Evolutionary conservation across 768 basidiomycete species (phyloP).

Genomic region (Leucocoprinus birnbaumii): DNA sequence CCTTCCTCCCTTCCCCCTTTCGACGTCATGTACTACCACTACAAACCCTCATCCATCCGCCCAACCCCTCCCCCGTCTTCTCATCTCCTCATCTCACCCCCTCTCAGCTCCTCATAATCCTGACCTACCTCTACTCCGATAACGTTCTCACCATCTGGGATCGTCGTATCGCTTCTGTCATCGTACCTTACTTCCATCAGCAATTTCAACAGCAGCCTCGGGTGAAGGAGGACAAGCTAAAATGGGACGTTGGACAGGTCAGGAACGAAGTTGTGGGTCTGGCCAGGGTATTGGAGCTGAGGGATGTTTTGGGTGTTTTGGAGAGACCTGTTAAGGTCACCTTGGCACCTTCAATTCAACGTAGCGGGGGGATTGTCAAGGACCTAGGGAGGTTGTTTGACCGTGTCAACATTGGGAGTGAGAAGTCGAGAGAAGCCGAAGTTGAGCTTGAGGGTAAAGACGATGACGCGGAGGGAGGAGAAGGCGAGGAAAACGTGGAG

Average conservation of each 20-base stretch:
- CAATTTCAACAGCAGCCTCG: too few relatives aligned
- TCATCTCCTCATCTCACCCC: constrained; percentile 55
- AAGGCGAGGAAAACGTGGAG: background rate
- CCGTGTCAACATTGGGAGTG: background rate
- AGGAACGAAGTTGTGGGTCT: constrained; percentile 63
- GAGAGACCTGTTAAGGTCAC: constrained; percentile 54
- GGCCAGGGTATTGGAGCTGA: constrained; percentile 57
- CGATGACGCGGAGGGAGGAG: background rate
- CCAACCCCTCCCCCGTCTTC: constrained; percentile 30
- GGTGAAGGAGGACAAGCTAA: constrained; percentile 29
- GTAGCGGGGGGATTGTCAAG: constrained; percentile 24
- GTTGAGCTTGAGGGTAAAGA: constrained; percentile 23
- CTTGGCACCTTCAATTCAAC: background rate
- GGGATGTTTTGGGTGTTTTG: constrained; percentile 49
- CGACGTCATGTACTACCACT: too few relatives aligned
- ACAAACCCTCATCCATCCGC: too few relatives aligned
- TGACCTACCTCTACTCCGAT: constrained; percentile 90
- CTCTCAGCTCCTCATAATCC: constrained; percentile 70
- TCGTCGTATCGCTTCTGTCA: constrained; percentile 51
- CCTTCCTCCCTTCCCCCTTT: background rate
- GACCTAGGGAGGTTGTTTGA: constrained; percentile 54
- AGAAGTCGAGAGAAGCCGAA: too few relatives aligned
- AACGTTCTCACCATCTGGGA: constrained; percentile 85
- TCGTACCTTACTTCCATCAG: constrained; percentile 40
- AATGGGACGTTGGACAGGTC: constrained; percentile 43